Conservation (phyloP, 2,329 filamentous ascomycete genomes). For the Lachnellula hyalina region DNA sequence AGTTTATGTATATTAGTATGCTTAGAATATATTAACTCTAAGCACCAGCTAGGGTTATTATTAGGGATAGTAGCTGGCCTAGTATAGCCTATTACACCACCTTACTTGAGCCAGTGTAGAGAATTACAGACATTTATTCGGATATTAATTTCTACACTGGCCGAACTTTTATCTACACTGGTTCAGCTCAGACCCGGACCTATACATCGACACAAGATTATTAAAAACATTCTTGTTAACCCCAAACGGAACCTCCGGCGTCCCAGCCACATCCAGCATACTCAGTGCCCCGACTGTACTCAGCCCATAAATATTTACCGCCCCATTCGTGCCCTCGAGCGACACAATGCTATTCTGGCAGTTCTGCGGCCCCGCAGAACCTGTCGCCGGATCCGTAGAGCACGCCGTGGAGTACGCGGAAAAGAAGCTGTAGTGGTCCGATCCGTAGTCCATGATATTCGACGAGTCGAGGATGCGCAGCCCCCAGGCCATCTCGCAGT, state of each 20-base stretch:
- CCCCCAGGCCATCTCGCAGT: slow-evolving; percentile 56
- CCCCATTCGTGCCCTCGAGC: slow-evolving; percentile 1
- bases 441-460: slow-evolving; percentile 43
- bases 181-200: too few species aligned
- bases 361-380: not conserved
- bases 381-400: not conserved
- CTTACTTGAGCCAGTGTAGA: too few species aligned
- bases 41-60: too few species aligned
- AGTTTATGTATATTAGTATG: too few species aligned
- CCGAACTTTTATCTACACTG: too few species aligned
- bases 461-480: slow-evolving; percentile 49
- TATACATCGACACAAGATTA: not conserved
- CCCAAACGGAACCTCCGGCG: not conserved
- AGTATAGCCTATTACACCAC: too few species aligned
- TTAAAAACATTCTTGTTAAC: not conserved
- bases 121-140: too few species aligned
- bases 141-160: too few species aligned
- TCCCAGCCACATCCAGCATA: slow-evolving; percentile 19
- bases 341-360: not conserved
- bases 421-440: slow-evolving; percentile 53
- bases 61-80: too few species aligned
- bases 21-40: too few species aligned
- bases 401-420: slow-evolving; percentile 40
- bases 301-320: slow-evolving; percentile 19
- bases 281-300: slow-evolving; percentile 19